Evolutionary conservation across 2,329 filamentous ascomycete species (phyloP).

Genomic region (Penicillium sp.): DNA sequence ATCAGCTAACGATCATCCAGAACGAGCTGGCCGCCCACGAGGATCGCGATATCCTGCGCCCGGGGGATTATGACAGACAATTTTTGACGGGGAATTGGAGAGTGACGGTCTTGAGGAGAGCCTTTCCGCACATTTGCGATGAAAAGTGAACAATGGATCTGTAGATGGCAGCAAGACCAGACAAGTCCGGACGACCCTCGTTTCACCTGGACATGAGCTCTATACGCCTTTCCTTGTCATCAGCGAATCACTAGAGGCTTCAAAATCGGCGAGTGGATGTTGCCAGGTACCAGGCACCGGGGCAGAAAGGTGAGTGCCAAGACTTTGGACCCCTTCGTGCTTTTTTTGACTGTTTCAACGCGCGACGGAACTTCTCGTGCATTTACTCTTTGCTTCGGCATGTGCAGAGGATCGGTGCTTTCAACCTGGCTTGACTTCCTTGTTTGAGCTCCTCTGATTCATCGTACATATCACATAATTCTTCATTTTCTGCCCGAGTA

Average conservation of each 20-base stretch:
- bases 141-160: not conserved
- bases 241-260: too few species aligned
- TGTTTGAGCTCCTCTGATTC: not conserved
- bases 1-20: not conserved
- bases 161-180: not conserved
- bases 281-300: too few species aligned
- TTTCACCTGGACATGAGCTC: not conserved
- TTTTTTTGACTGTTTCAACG: not conserved
- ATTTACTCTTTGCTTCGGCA: not conserved
- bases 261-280: too few species aligned
- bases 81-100: not conserved
- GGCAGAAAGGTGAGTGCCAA: not conserved
- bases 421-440: not conserved
- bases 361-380: not conserved
- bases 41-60: constrained; percentile 14
- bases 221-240: not conserved
- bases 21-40: constrained; percentile 22
- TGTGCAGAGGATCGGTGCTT: not conserved
- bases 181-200: not conserved
- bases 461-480: not conserved
- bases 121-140: not conserved
- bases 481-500: not conserved
- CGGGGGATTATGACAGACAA: not conserved
- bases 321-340: not conserved
- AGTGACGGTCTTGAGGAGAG: not conserved